Evolutionary conservation across 345 rosid genomes (phyloP), one percentile per base, ranked within the genome.

Genomic region (Nasturtium officinale): DNA sequence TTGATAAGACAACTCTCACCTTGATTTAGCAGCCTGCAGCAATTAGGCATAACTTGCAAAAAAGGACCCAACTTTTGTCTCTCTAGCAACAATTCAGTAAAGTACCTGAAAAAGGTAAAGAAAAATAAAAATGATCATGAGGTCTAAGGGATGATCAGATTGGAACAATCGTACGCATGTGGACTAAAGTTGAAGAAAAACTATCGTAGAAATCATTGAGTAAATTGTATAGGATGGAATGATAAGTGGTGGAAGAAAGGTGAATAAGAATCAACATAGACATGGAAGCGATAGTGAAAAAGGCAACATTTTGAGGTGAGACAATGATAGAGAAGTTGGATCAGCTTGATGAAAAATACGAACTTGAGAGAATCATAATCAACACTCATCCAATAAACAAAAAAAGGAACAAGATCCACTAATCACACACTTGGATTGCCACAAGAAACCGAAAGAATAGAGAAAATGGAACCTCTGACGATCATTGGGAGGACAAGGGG

Each of bases 21-120:
- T 85, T 86, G 96, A 80, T 83, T 84, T 21, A 93, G 80, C 61
- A 93, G 97, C 82, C 96, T 78, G 79, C 80, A 73, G 68, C 89
- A 89, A 52, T 80, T 66, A 5, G 97, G 94, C 72, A 93, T 76
- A 63, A 89, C 79, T 72, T 87, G 98, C 63, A 84, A 54, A 75
- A 94, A 91, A 7, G 96, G 97, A 57, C 68, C 90, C 82, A 89
- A 71, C 73, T 85, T 89, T 63, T 91, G 92, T 82, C 85, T 87
- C 87, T 94, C 98, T n/a, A 85, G 89, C 69, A 91, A 65, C 69
- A 94, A 77, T 67, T 94, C 98, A 57, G 89, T 81, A 83, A 89
- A 76, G 85, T 89, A 94, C 79, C 98, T 94, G 90, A 7, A 38
- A 0, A 78, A 65, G 67, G 62, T 20, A 5, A 6, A 25, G 10